Base-by-base conservation (phyloP, 163 green algal species). In the Scenedesmus sp. region DNA sequence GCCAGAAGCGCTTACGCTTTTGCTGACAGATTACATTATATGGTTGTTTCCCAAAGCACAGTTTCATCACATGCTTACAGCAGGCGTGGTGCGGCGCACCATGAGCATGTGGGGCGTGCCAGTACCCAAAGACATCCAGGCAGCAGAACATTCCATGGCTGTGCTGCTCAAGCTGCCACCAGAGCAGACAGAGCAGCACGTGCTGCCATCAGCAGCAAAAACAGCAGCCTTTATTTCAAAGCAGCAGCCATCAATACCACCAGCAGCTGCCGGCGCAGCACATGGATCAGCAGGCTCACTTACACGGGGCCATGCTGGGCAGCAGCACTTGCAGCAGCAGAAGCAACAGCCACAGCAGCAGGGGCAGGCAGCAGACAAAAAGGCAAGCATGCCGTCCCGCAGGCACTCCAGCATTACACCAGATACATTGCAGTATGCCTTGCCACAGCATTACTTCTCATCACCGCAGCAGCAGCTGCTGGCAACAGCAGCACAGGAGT, bases 41-140 rank as follows among this genome's bases (percentile, higher is more conserved):
- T 79, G 70, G 70, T 23, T 79, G 23, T 79, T 79, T 18, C 70
- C 70, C 23, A 79, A 79, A 6, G 70, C 70, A 0, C 70, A 79
- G 70, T 79, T 79, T 23, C 70, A 79, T 23, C 70, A 79, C 70
- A 79, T 79, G 70, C 70, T 79, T 4, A 79, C 70, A 79, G 70
- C 70, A 16, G 70, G 70, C 70, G 1, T 79, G 23, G 70, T 79
- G 70, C 4, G 70, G 70, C 70, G 46, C 23, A 79, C 70, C 23
- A 79, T 79, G 70, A 79, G 23, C 70, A 52, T 79, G 70, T 79
- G 70, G 70, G 70, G 70, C 1, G 70, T 79, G 70, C 70, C 70
- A 52, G 20, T 79, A 23, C 70, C 70, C 4, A 79, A 79, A 6
- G 70, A 79, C 70, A 79, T 79, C 70, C 70, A 79, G 20, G 23